These are phyloP conservation scores for Agapanthus africanus DNA, from an alignment of 106 monocot species.

Conservation along the genomic window DNA sequence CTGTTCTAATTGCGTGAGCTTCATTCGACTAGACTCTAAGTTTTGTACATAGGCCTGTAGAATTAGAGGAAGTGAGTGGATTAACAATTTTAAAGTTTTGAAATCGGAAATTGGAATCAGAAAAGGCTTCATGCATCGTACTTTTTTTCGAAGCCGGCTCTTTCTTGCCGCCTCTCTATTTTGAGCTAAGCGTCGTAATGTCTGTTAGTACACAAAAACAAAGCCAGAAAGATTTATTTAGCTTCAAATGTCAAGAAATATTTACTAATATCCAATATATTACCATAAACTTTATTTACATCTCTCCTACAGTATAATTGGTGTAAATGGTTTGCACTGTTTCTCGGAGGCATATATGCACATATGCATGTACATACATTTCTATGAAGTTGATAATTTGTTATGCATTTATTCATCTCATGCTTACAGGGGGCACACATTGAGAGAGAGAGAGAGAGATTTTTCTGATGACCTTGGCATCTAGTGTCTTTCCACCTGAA, in stretches of 20 bases:
- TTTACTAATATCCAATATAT: no score
- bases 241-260: no score
- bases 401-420: no score
- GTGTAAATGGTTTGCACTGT: no score
- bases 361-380: background rate
- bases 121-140: no score
- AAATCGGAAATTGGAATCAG: no score
- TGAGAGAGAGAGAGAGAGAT: background rate
- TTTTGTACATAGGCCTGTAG: constrained; percentile 78
- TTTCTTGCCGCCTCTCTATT: constrained; percentile 85
- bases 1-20: constrained; percentile 66
- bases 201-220: no score
- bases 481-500: constrained; percentile 23
- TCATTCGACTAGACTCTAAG: constrained; percentile 59
- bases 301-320: no score
- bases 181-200: constrained; percentile 53
- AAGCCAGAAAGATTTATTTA: no score
- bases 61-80: background rate
- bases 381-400: background rate
- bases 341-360: background rate
- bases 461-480: constrained; percentile 28
- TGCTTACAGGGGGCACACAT: background rate
- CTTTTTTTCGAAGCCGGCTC: constrained; percentile 77
- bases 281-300: no score
- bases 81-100: no score